These are phyloP conservation scores for Parastagonospora avenae DNA, from an alignment of 2,329 filamentous ascomycete species.

Conservation along the genomic window DNA sequence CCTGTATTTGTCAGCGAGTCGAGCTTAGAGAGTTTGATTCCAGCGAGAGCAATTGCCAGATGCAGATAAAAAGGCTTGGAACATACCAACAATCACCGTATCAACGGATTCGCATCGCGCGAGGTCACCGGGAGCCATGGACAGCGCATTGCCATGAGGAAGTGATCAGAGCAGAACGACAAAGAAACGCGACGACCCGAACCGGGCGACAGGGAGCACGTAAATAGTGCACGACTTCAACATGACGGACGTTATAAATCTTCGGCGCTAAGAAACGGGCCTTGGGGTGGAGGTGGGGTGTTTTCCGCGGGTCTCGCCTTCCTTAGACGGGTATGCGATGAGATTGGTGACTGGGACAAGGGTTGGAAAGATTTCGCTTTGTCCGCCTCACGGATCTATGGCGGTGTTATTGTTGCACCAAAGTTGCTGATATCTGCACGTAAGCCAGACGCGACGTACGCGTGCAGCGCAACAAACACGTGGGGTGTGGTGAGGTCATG, in stretches of 20 bases:
- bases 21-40: too few species aligned
- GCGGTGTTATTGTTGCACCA: neutral
- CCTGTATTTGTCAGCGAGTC: conserved; percentile 51
- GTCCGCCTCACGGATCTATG: neutral
- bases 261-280: conserved; percentile 32
- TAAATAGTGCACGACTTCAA: conserved; percentile 36
- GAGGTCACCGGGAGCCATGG: conserved; percentile 43
- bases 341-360: neutral
- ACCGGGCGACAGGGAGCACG: conserved; percentile 13
- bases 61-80: too few species aligned
- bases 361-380: too few species aligned
- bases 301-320: conserved; percentile 21
- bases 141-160: conserved; percentile 42
- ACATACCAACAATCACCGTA: conserved; percentile 47
- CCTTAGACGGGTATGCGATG: conserved; percentile 9
- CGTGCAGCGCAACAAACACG: conserved; percentile 9
- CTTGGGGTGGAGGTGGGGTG: conserved; percentile 9
- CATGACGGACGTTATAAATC: conserved; percentile 38
- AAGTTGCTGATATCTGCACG: conserved; percentile 17
- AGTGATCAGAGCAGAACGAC: conserved; percentile 3
- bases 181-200: conserved; percentile 8
- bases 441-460: conserved; percentile 14
- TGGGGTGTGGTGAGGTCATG: conserved; percentile 24
- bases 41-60: too few species aligned
- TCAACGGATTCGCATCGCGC: conserved; percentile 42